Base-by-base conservation (phyloP, 768 basidiomycete genomes). In the Lactarius psammicola region DNA sequence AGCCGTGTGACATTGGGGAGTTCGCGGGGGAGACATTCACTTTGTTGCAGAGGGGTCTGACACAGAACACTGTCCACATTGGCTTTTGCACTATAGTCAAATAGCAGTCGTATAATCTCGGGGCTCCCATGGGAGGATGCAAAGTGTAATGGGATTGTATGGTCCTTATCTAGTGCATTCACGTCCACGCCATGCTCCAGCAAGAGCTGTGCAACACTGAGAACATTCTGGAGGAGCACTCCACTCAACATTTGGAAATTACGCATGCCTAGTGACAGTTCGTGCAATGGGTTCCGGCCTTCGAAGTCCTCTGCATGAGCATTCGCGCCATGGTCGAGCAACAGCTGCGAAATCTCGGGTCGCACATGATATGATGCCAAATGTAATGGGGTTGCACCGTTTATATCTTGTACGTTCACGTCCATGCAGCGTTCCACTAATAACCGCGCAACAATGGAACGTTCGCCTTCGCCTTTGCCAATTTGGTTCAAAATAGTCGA, bases 1-100 rank as follows among this genome's bases (percentile, higher is more conserved):
- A 49, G 11, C 4, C 4, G n/a, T 23, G 23, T 3, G 23, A 49
- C 3, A 23, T 49, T 5, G 11, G 46, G 10, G 0, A 23, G 5
- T 4, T 23, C 11, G 4, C 0, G 0, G n/a, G 7, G 0, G 10
- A n/a, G 3, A 46, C 1, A 0, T 13, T 23, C 10, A 15, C 38
- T 17, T 40, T 40, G 44, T 11, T 49, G 46, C 4, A 49, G 46
- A 13, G 46, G 46, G 2, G 46, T 49, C n/a, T 49, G 23, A 23
- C 46, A n/a, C 1, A 1, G n/a, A 5, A 13, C 23, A 49, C 23
- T 49, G 23, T 49, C 23, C 10, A 1, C 23, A 3, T 49, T 10
- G 11, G 46, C 46, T 2, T 23, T 23, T 13, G 46, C 46, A 49
- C 46, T 23, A 49, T 49, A 11, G 46, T 49, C 46, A 6, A 49